A percentile compares a stretch with the other conserved stretches of the same genome.
phyloP scores from a whole-genome alignment of 345 rosid species.

The Psidium friedrichsthalianum region DNA sequence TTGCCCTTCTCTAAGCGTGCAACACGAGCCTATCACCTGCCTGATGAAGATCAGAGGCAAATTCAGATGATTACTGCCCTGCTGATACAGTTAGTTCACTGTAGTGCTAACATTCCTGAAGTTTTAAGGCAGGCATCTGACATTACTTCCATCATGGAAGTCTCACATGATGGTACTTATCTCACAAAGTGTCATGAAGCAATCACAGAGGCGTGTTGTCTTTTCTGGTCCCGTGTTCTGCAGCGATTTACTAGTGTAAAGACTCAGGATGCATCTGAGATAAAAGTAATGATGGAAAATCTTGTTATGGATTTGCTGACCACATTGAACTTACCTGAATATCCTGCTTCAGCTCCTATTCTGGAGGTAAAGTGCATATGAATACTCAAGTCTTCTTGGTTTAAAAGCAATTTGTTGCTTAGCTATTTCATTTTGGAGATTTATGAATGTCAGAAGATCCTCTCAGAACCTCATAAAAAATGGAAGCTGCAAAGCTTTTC shows the following conservation, averaged over 20 bases:
- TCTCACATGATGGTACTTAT: conserved; percentile 61
- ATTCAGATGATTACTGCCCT: conserved; percentile 95
- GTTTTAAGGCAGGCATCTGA: conserved; percentile 49
- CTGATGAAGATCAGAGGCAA: conserved; percentile 98
- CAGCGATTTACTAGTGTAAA: conserved; percentile 80
- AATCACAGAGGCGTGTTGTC: conserved; percentile 82
- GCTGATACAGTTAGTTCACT: conserved; percentile 91
- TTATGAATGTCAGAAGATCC: background rate
- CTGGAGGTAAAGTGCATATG: conserved; percentile 55
- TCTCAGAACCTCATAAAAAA: background rate
- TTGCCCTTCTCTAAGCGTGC: conserved; percentile 78
- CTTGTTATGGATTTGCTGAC: conserved; percentile 84
- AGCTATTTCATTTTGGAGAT: background rate
- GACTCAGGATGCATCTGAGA: conserved; percentile 89
- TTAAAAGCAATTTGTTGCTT: background rate
- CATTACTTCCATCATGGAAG: conserved; percentile 46
- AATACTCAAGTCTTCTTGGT: background rate
- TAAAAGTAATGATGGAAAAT: conserved; percentile 85
- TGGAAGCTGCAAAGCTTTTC: background rate
- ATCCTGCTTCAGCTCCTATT: conserved; percentile 86
- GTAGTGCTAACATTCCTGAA: conserved; percentile 85
- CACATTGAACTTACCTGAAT: conserved; percentile 88
- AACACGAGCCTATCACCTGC: conserved; percentile 71
- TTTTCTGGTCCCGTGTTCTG: conserved; percentile 95
- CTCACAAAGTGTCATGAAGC: conserved; percentile 70